These are phyloP conservation scores for Solanum ossicruentum DNA, from an alignment of 257 asterid genomes.

Conservation along the genomic window DNA sequence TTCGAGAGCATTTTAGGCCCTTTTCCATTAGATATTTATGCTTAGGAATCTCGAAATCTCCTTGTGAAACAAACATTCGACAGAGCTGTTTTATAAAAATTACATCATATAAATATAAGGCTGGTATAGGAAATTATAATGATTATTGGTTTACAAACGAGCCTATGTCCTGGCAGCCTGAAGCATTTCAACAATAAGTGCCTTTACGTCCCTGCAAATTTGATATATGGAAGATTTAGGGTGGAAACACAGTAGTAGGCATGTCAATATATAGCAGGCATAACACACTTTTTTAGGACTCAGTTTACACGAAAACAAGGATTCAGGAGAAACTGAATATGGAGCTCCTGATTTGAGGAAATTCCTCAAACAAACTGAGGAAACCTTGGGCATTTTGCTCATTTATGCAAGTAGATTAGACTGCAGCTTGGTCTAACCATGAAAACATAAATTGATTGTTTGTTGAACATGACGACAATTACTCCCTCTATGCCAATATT, in stretches of 20 bases:
- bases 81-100: not conserved
- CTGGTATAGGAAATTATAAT: not conserved
- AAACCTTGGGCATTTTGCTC: not conserved
- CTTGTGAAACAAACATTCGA: not conserved
- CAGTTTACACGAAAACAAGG: not conserved
- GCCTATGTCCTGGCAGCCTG: constrained; percentile 50
- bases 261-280: not conserved
- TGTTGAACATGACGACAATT: not conserved
- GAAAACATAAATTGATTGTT: not conserved
- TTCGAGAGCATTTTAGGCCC: too few species aligned
- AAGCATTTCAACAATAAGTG: constrained; percentile 84
- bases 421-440: not conserved
- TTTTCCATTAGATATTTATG: not conserved
- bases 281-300: not conserved
- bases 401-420: not conserved
- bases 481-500: not conserved
- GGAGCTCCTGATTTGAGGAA: not conserved
- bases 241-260: not conserved
- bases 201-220: constrained; percentile 63
- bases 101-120: not conserved
- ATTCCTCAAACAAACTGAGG: not conserved
- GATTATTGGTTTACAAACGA: constrained; percentile 8
- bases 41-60: not conserved
- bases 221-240: not conserved
- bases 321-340: not conserved